A percentile compares a stretch with the other conserved stretches of the same genome.
phyloP scores from a whole-genome alignment of 2,329 filamentous ascomycete genomes.

The Zalaria obscura region DNA sequence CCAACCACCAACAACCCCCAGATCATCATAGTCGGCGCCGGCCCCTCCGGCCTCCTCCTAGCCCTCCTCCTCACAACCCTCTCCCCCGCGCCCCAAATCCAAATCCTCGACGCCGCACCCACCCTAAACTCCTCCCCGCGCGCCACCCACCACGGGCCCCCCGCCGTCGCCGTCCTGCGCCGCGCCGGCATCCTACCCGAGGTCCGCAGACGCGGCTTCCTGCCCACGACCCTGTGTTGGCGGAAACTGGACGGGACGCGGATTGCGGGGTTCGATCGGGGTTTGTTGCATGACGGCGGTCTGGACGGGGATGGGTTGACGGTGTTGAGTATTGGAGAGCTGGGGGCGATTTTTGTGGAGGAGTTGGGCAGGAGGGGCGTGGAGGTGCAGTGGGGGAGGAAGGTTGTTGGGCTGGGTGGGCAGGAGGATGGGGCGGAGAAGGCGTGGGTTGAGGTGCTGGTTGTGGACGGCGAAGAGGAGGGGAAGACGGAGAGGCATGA shows the following conservation, averaged over 20 bases:
- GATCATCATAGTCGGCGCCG: constrained; percentile 23
- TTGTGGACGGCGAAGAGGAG: constrained; percentile 7
- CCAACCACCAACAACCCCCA: neutral
- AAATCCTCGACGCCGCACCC: constrained; percentile 16
- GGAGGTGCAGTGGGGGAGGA: constrained; percentile 11
- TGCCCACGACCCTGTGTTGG: constrained; percentile 30
- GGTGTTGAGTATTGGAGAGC: constrained; percentile 28
- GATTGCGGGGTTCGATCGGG: constrained; percentile 13
- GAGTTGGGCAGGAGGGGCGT: constrained; percentile 18
- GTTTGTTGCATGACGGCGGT: constrained; percentile 6
- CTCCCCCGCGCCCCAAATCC: constrained; percentile 22
- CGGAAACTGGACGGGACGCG: constrained; percentile 18
- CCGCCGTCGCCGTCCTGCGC: constrained; percentile 42
- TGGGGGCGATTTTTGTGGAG: constrained; percentile 27
- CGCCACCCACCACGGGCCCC: constrained; percentile 41
- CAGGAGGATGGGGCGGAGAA: constrained; percentile 10
- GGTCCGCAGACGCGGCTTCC: constrained; percentile 27
- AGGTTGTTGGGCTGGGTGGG: constrained; percentile 11
- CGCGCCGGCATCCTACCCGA: constrained; percentile 46
- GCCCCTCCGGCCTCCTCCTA: constrained; percentile 25
- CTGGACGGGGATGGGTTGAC: constrained; percentile 20
- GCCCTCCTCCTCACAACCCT: constrained; percentile 23
- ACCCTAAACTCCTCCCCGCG: constrained; percentile 18
- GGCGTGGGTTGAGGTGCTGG: constrained; percentile 12
- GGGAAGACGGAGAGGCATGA: constrained; percentile 11